These are phyloP conservation scores for Aquilaria agallochum DNA, from an alignment of 441 rosid genomes.

Conservation along the genomic window DNA sequence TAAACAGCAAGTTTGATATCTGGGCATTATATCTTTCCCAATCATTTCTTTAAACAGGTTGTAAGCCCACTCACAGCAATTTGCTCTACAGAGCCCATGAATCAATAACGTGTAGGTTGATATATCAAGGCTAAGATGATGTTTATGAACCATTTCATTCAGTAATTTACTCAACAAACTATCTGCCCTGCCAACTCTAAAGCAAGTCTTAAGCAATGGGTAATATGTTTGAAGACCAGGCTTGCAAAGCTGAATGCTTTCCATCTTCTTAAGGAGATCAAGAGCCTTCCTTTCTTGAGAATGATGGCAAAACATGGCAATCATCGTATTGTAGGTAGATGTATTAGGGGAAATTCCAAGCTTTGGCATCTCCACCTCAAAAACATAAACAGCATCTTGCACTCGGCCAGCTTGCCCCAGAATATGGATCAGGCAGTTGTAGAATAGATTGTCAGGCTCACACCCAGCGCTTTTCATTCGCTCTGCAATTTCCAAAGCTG, in stretches of 20 bases:
- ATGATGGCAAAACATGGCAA: slow-evolving; percentile 69
- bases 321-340: slow-evolving; percentile 74
- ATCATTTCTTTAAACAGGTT: slow-evolving; percentile 71
- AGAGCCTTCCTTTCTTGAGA: slow-evolving; percentile 42
- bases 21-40: slow-evolving; percentile 53
- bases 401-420: slow-evolving; percentile 56
- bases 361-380: slow-evolving; percentile 54
- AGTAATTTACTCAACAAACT: slow-evolving; percentile 43
- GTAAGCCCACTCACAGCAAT: slow-evolving; percentile 64
- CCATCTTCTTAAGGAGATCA: slow-evolving; percentile 51
- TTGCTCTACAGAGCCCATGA: slow-evolving; percentile 69
- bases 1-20: slow-evolving; percentile 54
- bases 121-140: slow-evolving; percentile 72
- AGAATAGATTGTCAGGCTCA: slow-evolving; percentile 51
- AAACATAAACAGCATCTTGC: slow-evolving; percentile 50
- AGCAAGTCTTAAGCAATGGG: slow-evolving; percentile 64
- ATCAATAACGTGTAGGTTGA: slow-evolving; percentile 67
- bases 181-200: slow-evolving; percentile 56
- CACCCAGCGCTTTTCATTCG: slow-evolving; percentile 51
- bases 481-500: slow-evolving; percentile 44
- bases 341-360: slow-evolving; percentile 35
- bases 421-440: slow-evolving; percentile 70
- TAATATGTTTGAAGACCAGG: slow-evolving; percentile 73
- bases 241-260: slow-evolving; percentile 33
- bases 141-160: slow-evolving; percentile 67